Evolutionary conservation across 495 filamentous ascomycete species (phyloP), one percentile per base, ranked within the genome.

Genomic region (Aspergillus nanangensis): DNA sequence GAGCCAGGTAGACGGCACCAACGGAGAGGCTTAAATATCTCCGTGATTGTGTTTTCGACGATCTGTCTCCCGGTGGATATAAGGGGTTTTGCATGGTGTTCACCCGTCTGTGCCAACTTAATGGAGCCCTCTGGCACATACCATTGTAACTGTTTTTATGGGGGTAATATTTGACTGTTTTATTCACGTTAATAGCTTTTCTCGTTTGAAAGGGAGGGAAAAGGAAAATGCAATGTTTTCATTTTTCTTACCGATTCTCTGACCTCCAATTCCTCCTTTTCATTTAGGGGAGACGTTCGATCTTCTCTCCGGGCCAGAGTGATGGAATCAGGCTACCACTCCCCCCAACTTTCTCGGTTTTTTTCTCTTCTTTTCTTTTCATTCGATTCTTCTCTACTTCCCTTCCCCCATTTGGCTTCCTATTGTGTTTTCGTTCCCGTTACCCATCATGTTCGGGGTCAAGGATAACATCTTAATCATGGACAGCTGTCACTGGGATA

Each of bases 111-210:
- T 67, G 63, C 62, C 63, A 61, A 62, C 60, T 62, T 64, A 52
- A 69, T 69, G 65, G 61, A 63, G 60, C 25, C 56, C 65, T 50
- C 59, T 57, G 61, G 66, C 65, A 61, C 65, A 40, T n/a, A 62
- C 63, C 57, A 59, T 62, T 55, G 59, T 58, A 63, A 63, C 45
- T 66, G 58, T 67, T 61, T 62, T 29, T 39, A 64, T 65, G 66
- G 65, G 63, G 65, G 57, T 70, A 70, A 69, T 70, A 69, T 70
- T n/a, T 67, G 50, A 49, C 52, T 41, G 65, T 60, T 66, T 71
- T 66, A 67, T 68, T 70, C 65, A 70, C 65, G 63, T 70, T 72
- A 70, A 70, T 72, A 69, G 63, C 62, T 71, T 71, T 63, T 63
- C 59, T 59, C 47, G 55, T 51, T 44, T 50, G 44, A 44, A 49